Percentiles rank a stretch among this genome's conserved stretches.
These are phyloP conservation scores for Rugosomyces carneus DNA, from an alignment of 1,284 basidiomycete species.

Conservation along the genomic window DNA sequence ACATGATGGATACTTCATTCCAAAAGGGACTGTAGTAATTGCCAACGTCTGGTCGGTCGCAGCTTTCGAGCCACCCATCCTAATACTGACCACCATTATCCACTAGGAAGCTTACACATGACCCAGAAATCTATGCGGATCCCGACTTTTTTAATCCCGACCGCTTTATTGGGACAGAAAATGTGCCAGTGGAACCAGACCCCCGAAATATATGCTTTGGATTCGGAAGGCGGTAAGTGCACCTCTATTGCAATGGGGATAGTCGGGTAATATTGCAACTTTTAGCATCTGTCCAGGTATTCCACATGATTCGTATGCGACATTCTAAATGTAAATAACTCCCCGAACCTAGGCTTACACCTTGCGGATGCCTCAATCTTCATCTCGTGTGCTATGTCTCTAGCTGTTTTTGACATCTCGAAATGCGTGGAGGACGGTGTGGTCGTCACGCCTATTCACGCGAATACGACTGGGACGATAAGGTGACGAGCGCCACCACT, in stretches of 20 bases:
- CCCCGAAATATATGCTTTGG: constrained; percentile 51
- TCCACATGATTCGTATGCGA: neutral
- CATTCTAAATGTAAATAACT: constrained; percentile 4
- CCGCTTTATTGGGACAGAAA: constrained; percentile 37
- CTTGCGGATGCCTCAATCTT: constrained; percentile 55
- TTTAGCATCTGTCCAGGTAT: constrained; percentile 51
- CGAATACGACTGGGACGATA: constrained; percentile 51
- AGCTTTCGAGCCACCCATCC: neutral
- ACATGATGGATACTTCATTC: constrained; percentile 47
- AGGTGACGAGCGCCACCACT: constrained; percentile 30
- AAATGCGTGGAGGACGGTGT: constrained; percentile 39
- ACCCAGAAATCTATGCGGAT: constrained; percentile 38
- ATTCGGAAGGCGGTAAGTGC: constrained; percentile 51
- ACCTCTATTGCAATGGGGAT: constrained; percentile 1
- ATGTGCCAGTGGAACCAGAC: constrained; percentile 39
- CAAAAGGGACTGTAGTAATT: constrained; percentile 44
- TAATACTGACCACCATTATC: neutral
- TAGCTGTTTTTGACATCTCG: constrained; percentile 47
- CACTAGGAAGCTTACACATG: constrained; percentile 42
- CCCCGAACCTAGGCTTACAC: constrained; percentile 34
- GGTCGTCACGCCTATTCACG: constrained; percentile 43
- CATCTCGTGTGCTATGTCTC: constrained; percentile 45
- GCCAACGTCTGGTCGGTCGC: constrained; percentile 40
- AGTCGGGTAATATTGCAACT: constrained; percentile 1
- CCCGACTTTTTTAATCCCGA: constrained; percentile 41